Conservation (phyloP, 1,284 basidiomycete species). For the Jaminaea rosea region DNA sequence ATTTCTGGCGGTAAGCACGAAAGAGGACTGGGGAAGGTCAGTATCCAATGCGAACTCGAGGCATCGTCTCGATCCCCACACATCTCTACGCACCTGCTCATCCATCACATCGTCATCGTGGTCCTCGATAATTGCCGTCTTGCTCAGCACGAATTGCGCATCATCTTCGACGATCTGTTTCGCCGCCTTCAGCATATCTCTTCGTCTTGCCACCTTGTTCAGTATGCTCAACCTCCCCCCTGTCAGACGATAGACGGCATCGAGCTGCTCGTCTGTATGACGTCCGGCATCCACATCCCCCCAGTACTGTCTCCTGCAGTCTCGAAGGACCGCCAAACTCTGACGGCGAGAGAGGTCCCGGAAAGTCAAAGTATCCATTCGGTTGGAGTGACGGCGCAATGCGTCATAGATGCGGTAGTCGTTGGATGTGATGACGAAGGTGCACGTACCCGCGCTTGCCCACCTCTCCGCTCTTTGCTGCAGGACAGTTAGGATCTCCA, state of each 20-base stretch:
- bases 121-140: constrained; percentile 42
- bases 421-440: constrained; percentile 33
- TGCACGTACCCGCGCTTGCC: constrained; percentile 33
- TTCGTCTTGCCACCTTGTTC: constrained; percentile 30
- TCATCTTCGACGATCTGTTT: constrained; percentile 39
- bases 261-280: constrained; percentile 17
- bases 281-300: constrained; percentile 21
- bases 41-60: neutral
- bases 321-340: constrained; percentile 20
- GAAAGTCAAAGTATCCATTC: constrained; percentile 42
- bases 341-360: constrained; percentile 28
- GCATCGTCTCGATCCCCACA: neutral
- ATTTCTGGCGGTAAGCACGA: no score
- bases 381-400: constrained; percentile 29
- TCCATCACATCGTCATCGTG: constrained; percentile 44
- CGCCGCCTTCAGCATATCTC: constrained; percentile 27
- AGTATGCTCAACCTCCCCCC: constrained; percentile 33
- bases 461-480: constrained; percentile 41
- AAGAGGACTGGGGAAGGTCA: neutral
- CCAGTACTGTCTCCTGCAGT: constrained; percentile 36
- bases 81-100: constrained; percentile 36
- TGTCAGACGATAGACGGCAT: constrained; percentile 36
- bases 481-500: constrained; percentile 32
- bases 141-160: constrained; percentile 38
- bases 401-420: constrained; percentile 40